Percentiles rank a stretch among this genome's conserved stretches.
phyloP scores from a whole-genome alignment of 225 moss, liverwort and hornwort species.

The Polytrichum formosum region DNA sequence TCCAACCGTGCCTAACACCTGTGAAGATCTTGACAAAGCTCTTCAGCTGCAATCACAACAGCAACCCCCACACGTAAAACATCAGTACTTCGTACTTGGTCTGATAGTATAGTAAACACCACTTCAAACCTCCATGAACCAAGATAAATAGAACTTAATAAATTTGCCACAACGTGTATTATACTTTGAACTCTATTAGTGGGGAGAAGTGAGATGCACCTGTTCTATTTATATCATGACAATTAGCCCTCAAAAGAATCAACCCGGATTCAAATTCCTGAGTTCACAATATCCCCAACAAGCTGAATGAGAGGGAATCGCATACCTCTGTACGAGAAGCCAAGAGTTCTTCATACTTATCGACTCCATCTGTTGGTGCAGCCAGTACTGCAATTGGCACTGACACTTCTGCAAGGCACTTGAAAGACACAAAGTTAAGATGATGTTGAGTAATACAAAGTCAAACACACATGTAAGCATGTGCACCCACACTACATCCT shows the following conservation, averaged over 20 bases:
- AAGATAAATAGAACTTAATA: no score
- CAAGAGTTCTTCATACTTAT: conserved; percentile 12
- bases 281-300: no score
- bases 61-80: neutral
- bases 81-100: neutral
- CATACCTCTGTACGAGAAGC: conserved; percentile 12
- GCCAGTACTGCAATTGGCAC: conserved; percentile 26
- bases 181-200: no score
- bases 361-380: conserved; percentile 16
- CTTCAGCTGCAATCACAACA: conserved; percentile 17
- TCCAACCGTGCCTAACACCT: conserved; percentile 41
- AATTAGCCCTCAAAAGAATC: no score
- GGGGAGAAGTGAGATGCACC: no score
- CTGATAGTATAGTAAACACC: neutral
- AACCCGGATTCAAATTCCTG: no score
- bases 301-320: neutral
- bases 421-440: neutral
- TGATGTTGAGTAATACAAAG: no score
- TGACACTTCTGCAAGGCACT: conserved; percentile 17
- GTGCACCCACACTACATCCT: no score
- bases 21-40: conserved; percentile 29
- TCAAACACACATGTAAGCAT: no score
- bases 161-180: no score
- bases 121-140: no score
- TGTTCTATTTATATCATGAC: no score